Evolutionary conservation across 768 basidiomycete species (phyloP), one percentile per base, ranked within the genome.

Genomic region (Leccinum obscurum): DNA sequence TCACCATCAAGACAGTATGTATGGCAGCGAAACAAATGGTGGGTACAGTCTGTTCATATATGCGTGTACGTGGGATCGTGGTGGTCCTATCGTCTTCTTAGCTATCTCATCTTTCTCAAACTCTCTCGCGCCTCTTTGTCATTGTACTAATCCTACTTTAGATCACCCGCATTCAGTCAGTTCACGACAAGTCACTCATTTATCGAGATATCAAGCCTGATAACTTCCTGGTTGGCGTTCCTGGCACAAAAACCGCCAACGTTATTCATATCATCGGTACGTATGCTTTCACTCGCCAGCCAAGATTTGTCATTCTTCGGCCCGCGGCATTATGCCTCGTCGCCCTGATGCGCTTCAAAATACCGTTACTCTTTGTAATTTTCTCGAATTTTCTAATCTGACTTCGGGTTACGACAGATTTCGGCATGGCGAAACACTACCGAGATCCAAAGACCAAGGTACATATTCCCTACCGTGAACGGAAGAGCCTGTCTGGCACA

Each of bases 21-120:
- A 94, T 99, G 96, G 91, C 93, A 55, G 97, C 97, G 17, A 98
- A 92, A 76, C 97, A 99, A 76, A 99, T 98, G 96, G 96, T 95
- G 63, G 75, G 87, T 63, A 24, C 54, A 2, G 4, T 62, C 26
- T 50, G 24, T 32, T 6, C 32, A 34, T 61, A 17, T 59, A 59
- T 63, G 59, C 46, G 51, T 49, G 48, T 17, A n/a, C 22, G 10
- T 44, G 30, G 24, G 22, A 13, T 35, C 32, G 20, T 34, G 13
- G 34, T 22, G 32, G 2, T 44, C 7, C 20, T 17, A 46, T 56
- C 24, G 26, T 46, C 22, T 30, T 59, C n/a, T 59, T 49, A 3
- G 55, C 54, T 63, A 52, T 54, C 24, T 14, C 15, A 22, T 51
- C 14, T 26, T 51, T 26, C 28, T 64, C 65, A 20, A 62, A 6